Base-by-base conservation (phyloP, 176 grass and related monocot genomes). In the Aegilops tauschii region DNA sequence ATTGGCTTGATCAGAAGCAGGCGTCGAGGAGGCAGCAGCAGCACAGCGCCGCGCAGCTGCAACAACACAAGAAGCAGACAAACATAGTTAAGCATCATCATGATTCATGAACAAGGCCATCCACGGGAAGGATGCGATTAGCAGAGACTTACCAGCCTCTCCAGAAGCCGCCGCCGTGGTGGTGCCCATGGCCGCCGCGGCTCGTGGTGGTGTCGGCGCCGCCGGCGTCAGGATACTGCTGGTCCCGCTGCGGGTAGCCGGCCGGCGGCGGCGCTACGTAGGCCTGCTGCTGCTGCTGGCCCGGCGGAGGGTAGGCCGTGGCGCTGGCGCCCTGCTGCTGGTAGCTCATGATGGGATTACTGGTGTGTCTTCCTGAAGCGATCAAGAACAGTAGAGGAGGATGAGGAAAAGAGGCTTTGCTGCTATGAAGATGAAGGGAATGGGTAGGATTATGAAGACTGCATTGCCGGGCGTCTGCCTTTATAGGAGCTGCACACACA, bases 11-110 rank as follows among this genome's bases (percentile, higher is more conserved):
- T 76, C 74, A 77, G 74, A 77, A 77, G 74, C 74, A 77, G 16
- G 74, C 74, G 28, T 77, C 74, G 28, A 77, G 47, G 45, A 77
- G 74, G 47, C 74, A 77, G 74, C 74, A 77, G 28, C 74, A 77
- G 47, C 74, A 77, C 4, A 77, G 74, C 28, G 74, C 74, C 0
- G 74, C 74, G 9, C 74, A 77, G 9, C 74, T 56, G 47, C 74
- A 56, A 74, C 32, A 74, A 21, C 7, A 21, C 0, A 56, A 56
- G 54, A 59, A 59, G 54, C 54, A 59, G 18, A 59, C 18, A 3
- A 21, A 59, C 54, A 59, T 59, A 0, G 9, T 8, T 59, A 59
- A 59, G 18, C 54, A 59, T 59, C 54, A 20, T 20, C 17, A 20
- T 2, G 54, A 58, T 8, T 21, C 6, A 21, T 8, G 54, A 59